Conservation (phyloP, 768 basidiomycete species). For the Xerocomellus chrysenteron region DNA sequence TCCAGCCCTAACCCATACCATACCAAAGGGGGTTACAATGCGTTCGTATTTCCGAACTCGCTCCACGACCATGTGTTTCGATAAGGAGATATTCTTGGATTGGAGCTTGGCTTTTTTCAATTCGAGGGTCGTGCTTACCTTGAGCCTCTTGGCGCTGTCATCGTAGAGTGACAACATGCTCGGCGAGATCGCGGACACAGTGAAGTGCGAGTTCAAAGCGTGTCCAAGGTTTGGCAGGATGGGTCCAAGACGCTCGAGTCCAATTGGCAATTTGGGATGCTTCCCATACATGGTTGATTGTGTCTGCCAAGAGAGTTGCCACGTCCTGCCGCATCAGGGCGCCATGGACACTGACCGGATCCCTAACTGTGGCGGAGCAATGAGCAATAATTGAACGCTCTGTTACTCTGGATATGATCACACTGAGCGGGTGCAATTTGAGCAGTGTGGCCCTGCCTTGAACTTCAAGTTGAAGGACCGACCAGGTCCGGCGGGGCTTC, state of each 20-base stretch:
- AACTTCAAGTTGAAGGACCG: too few relatives aligned
- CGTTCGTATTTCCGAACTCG: too few relatives aligned
- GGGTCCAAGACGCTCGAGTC: background rate
- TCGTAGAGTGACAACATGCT: too few relatives aligned
- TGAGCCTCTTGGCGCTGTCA: too few relatives aligned
- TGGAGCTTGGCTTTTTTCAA: background rate
- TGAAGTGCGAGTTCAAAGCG: background rate
- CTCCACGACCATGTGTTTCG: constrained; percentile 7
- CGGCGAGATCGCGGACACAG: background rate
- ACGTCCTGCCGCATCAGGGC: too few relatives aligned
- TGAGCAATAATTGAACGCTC: background rate
- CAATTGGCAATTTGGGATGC: background rate
- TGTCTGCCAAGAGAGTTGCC: too few relatives aligned
- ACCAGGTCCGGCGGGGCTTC: too few relatives aligned
- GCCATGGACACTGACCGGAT: too few relatives aligned
- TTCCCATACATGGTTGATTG: too few relatives aligned
- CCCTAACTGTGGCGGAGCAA: background rate
- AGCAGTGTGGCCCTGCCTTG: too few relatives aligned
- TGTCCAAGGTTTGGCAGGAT: background rate
- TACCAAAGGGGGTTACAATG: constrained; percentile 18
- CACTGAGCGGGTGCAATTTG: too few relatives aligned
- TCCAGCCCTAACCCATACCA: background rate
- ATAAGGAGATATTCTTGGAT: constrained; percentile 26
- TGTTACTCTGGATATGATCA: too few relatives aligned
- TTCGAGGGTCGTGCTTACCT: constrained; percentile 2